Evolutionary conservation across 768 basidiomycete species (phyloP), one percentile per base, ranked within the genome.

Genomic region (Xerocomellus chrysenteron): DNA sequence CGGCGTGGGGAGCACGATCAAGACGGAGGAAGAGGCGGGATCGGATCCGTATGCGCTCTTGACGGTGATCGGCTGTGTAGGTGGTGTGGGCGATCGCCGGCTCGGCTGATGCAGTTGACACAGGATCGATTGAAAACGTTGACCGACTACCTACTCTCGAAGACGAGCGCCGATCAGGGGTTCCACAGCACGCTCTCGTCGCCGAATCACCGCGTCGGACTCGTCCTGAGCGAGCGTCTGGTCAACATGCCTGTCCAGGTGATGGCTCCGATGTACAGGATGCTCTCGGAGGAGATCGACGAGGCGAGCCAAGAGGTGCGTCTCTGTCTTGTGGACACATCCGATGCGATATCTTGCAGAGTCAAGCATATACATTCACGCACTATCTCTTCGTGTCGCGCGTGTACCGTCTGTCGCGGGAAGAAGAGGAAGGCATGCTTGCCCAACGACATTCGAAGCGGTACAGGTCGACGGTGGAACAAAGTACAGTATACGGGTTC

Each of bases 161-260:
- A 90, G 59, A 77, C 85, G 11, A 71, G 79, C 7, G 56, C 72
- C 13, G 77, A 85, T 57, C 58, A 73, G 13, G 67, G 76, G 32
- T 78, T 89, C 63, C 81, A 87, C 57, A 55, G 76, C 28, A 71
- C 81, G 12, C 78, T 91, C 26, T 76, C 80, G 60, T 67, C 71
- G 11, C 75, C 89, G 7, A 12, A 54, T 11, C 47, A 52, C 7
- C 61, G 89, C 58, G 83, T 96, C 45, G 96, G 92, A 2, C 78
- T 97, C 17, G 79, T 98, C 10, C 77, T 99, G 60, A 90, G 87
- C 60, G 93, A 97, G 70, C 80, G 96, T 0, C 77, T 98, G 49
- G 80, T 97, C 61, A 99, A 98, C 70, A 95, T 99, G 87, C 96
- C 96, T 0, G 88, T 94, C 14, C 92, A 98, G 63, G 84, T 94